Evolutionary conservation across 2,329 filamentous ascomycete species (phyloP).

Genomic region (Sclerotinia glacialis): DNA sequence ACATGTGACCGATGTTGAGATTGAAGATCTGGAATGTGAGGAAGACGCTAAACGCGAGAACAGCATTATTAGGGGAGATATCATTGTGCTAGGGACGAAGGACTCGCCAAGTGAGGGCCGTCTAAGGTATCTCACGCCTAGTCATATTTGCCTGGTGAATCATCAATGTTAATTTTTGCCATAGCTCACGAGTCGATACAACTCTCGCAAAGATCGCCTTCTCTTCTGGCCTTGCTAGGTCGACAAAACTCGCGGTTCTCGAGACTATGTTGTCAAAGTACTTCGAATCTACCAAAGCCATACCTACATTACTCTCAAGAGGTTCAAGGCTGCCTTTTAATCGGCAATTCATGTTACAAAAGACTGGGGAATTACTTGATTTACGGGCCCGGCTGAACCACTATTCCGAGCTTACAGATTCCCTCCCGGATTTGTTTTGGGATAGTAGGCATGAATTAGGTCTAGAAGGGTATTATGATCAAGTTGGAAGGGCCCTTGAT

Average conservation of each 20-base stretch:
- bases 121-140: conserved; percentile 26
- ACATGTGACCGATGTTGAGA: conserved; percentile 70
- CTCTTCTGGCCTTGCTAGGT: conserved; percentile 87
- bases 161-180: conserved; percentile 17
- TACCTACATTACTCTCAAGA: conserved; percentile 73
- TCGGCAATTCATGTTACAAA: conserved; percentile 79
- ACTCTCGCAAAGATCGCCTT: conserved; percentile 94
- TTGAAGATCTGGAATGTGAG: conserved; percentile 85
- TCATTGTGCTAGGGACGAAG: conserved; percentile 83
- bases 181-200: conserved; percentile 46
- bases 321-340: conserved; percentile 62
- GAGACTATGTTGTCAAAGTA: conserved; percentile 80
- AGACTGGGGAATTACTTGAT: conserved; percentile 87
- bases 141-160: not conserved
- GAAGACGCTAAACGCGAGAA: conserved; percentile 70
- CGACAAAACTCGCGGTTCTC: conserved; percentile 88
- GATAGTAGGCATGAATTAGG: conserved; percentile 85
- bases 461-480: conserved; percentile 91
- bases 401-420: conserved; percentile 94
- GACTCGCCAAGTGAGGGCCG: conserved; percentile 46
- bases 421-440: conserved; percentile 95
- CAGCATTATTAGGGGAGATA: conserved; percentile 79
- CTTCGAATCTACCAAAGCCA: conserved; percentile 79
- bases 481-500: conserved; percentile 85
- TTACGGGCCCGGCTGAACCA: conserved; percentile 92